Percentiles rank a stretch among this genome's conserved stretches.
These are phyloP conservation scores for Gymnopus androsaceus DNA, from an alignment of 1,284 basidiomycete genomes.

Conservation along the genomic window DNA sequence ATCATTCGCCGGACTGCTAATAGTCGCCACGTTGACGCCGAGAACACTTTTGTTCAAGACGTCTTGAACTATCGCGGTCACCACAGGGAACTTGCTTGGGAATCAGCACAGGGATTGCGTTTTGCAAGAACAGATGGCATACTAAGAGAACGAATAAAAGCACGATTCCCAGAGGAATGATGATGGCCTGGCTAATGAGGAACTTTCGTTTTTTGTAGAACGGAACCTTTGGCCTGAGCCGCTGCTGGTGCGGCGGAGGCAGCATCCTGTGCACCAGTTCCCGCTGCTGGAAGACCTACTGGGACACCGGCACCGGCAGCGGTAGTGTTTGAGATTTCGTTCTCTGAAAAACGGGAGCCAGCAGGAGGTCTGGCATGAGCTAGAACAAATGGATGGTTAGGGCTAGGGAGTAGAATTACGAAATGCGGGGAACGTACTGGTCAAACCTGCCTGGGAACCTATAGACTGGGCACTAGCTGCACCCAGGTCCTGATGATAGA, in stretches of 20 bases:
- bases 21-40: constrained; percentile 51
- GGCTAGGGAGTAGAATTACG: no score
- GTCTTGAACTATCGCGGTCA: constrained; percentile 63
- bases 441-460: constrained; percentile 1
- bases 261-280: constrained; percentile 14
- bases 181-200: constrained; percentile 48
- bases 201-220: constrained; percentile 44
- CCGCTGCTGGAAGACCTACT: constrained; percentile 4
- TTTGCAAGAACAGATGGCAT: background rate
- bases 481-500: constrained; percentile 7
- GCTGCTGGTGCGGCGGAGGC: constrained; percentile 21
- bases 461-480: constrained; percentile 8
- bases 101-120: background rate
- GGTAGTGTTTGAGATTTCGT: constrained; percentile 26
- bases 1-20: constrained; percentile 50
- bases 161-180: constrained; percentile 56
- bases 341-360: constrained; percentile 33
- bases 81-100: constrained; percentile 50
- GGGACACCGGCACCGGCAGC: constrained; percentile 34
- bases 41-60: constrained; percentile 58
- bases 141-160: constrained; percentile 60
- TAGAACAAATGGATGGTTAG: constrained; percentile 21
- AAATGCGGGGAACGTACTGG: constrained; percentile 9
- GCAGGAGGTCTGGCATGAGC: constrained; percentile 41
- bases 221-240: constrained; percentile 17